These are phyloP conservation scores for Hypoxylon perforatum DNA, from an alignment of 495 filamentous ascomycete species.

Conservation along the genomic window DNA sequence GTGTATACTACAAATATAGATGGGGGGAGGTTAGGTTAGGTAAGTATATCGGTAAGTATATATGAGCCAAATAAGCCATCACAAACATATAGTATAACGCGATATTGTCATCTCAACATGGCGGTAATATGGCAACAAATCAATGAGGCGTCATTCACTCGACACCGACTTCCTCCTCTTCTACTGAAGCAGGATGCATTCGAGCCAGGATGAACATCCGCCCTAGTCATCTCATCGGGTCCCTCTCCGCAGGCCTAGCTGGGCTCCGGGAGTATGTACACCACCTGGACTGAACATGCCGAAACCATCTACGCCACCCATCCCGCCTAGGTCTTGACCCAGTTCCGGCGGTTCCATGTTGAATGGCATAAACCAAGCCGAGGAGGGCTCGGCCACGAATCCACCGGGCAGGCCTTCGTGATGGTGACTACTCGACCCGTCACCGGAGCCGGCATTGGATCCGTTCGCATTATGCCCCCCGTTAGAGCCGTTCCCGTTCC, in stretches of 20 bases:
- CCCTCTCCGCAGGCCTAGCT: slow-evolving; percentile 39
- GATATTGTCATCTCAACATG: slow-evolving; percentile 9
- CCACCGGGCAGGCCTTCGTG: slow-evolving; percentile 41
- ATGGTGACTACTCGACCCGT: slow-evolving; percentile 19
- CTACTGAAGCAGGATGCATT: not conserved
- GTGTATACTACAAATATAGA: slow-evolving; percentile 30
- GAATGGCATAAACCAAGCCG: slow-evolving; percentile 95
- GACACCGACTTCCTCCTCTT: not conserved
- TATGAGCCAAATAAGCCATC: slow-evolving; percentile 23
- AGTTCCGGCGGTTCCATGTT: slow-evolving; percentile 82
- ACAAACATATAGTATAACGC: slow-evolving; percentile 11
- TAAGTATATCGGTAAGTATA: slow-evolving; percentile 28
- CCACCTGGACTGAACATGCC: slow-evolving; percentile 53
- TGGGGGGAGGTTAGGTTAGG: not conserved
- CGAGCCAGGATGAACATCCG: not conserved
- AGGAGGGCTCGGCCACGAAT: slow-evolving; percentile 64
- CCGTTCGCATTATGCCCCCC: slow-evolving; percentile 69
- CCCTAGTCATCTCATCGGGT: slow-evolving; percentile 26
- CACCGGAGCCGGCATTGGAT: slow-evolving; percentile 61
- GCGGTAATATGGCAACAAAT: not conserved
- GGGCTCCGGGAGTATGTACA: slow-evolving; percentile 36
- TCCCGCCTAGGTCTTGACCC: slow-evolving; percentile 60
- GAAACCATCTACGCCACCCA: slow-evolving; percentile 53
- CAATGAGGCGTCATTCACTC: not conserved
- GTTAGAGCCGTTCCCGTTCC: slow-evolving; percentile 60